Conservation (phyloP, 169 alveolate genomes). For the Cryptosporidium andersoni region DNA sequence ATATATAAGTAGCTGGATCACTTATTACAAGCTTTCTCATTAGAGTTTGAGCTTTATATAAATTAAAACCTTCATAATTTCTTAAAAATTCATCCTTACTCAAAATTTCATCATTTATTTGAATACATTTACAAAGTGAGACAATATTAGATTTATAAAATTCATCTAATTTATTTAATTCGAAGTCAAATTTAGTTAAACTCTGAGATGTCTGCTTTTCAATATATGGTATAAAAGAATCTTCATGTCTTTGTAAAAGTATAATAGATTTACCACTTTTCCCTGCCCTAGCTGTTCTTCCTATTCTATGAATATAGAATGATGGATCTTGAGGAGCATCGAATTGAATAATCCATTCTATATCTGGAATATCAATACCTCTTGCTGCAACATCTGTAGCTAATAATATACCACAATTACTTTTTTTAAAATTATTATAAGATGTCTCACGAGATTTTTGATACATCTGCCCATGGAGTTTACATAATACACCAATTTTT, state of each 20-base stretch:
- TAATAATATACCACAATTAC: conserved; percentile 80
- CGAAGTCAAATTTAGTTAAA: conserved; percentile 54
- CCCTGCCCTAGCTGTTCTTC: conserved; percentile 92
- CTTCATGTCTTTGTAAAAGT: conserved; percentile 81
- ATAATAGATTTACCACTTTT: conserved; percentile 84
- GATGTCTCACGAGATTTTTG: conserved; percentile 79
- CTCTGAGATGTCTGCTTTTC: conserved; percentile 77
- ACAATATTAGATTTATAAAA: neutral
- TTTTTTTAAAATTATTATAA: conserved; percentile 75
- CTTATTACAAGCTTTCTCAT: conserved; percentile 75
- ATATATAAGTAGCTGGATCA: conserved; percentile 86
- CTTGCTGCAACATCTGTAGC: conserved; percentile 94
- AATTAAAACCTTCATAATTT: conserved; percentile 5
- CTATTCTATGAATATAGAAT: conserved; percentile 88
- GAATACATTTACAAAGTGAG: conserved; percentile 3
- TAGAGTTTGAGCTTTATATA: neutral
- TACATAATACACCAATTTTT: conserved; percentile 69
- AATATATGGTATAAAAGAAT: conserved; percentile 81
- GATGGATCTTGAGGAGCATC: conserved; percentile 94
- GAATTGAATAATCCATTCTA: conserved; percentile 92
- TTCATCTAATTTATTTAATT: conserved; percentile 31
- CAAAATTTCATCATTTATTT: conserved; percentile 34
- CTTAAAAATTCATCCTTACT: conserved; percentile 34
- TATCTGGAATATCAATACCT: conserved; percentile 93
- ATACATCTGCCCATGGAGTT: conserved; percentile 87